A percentile compares a stretch with the other conserved stretches of the same genome.
Conservation (phyloP, 164 flowering plant genomes). For the Nymphaea thermarum region DNA sequence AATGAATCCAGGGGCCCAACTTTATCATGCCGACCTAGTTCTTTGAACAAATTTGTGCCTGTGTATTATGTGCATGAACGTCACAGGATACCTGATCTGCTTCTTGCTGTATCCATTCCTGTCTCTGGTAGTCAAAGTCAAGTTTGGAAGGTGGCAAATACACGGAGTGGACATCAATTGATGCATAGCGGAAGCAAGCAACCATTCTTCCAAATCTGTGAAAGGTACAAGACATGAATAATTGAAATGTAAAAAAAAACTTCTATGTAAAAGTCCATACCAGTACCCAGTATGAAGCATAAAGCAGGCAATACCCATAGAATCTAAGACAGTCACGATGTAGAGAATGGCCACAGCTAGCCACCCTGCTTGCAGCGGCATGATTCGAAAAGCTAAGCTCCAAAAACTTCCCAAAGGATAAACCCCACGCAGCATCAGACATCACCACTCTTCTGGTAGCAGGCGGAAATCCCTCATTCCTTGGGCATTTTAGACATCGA, state of each 20-base stretch:
- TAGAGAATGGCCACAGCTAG: slow-evolving; percentile 97
- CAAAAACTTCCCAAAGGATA: slow-evolving; percentile 97
- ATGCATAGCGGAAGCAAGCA: slow-evolving; percentile 97
- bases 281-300: too few species aligned
- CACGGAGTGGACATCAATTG: slow-evolving; percentile 89
- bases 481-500: slow-evolving; percentile 80
- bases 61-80: too few species aligned
- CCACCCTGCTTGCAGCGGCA: slow-evolving; percentile 99
- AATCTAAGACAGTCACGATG: slow-evolving; percentile 99
- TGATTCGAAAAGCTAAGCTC: slow-evolving; percentile 99
- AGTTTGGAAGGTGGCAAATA: slow-evolving; percentile 78
- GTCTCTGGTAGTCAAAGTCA: slow-evolving; percentile 60
- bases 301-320: slow-evolving; percentile 54
- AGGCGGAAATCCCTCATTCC: slow-evolving; percentile 75
- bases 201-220: slow-evolving; percentile 66
- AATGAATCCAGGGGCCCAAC: too few species aligned
- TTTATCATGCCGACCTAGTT: too few species aligned
- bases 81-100: slow-evolving; percentile 36
- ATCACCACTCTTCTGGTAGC: slow-evolving; percentile 83
- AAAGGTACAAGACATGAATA: background rate
- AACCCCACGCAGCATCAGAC: slow-evolving; percentile 99
- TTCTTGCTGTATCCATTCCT: slow-evolving; percentile 84
- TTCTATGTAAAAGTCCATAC: too few species aligned
- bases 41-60: too few species aligned
- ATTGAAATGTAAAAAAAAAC: background rate